Conservation (phyloP, 768 basidiomycete genomes). For the Lactarius vividus region DNA sequence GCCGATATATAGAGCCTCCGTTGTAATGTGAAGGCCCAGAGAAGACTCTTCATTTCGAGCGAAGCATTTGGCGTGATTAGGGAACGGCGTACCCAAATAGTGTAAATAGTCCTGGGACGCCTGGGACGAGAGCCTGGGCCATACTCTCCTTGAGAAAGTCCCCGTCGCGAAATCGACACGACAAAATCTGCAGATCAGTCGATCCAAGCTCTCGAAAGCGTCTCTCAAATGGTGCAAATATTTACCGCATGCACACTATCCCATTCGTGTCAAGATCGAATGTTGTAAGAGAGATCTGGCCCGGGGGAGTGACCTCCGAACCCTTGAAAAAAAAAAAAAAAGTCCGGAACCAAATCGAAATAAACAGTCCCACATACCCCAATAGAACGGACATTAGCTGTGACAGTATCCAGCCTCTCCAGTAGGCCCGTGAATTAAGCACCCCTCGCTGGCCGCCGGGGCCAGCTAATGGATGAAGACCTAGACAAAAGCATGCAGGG, state of each 20-base stretch:
- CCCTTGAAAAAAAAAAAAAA: background rate
- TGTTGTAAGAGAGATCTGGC: background rate
- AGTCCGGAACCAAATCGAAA: background rate
- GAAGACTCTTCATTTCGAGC: conserved; percentile 1
- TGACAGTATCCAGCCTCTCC: background rate
- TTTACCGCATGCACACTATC: background rate
- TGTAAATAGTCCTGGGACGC: background rate
- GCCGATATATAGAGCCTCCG: background rate
- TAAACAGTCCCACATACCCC: background rate
- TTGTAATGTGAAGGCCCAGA: background rate
- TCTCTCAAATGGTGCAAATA: background rate
- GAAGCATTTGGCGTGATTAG: background rate
- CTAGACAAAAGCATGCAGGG: background rate
- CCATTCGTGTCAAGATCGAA: background rate
- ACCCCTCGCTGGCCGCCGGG: background rate
- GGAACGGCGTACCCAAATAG: conserved; percentile 1
- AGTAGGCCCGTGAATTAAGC: background rate
- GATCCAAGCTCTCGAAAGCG: background rate
- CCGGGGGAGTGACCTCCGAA: no score
- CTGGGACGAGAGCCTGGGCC: background rate
- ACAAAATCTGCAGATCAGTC: background rate
- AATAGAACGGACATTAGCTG: background rate
- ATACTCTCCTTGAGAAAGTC: background rate
- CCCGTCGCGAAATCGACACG: background rate
- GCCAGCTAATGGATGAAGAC: background rate